Conservation (phyloP, 106 monocot genomes). For the Platanthera zijinensis region DNA sequence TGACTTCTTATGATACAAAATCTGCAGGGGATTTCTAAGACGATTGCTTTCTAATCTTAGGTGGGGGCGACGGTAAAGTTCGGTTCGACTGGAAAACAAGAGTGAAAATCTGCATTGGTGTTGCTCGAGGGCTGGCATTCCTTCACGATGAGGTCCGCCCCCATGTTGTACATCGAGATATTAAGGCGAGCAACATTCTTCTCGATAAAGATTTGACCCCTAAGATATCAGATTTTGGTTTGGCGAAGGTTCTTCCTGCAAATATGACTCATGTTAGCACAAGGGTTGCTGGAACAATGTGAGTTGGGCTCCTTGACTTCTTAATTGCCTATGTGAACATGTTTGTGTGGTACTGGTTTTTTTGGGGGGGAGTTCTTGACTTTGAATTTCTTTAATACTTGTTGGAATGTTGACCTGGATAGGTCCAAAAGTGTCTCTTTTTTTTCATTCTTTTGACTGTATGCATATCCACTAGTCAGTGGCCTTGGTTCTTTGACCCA, state of each 20-base stretch:
- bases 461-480: too few species aligned
- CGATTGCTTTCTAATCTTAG: constrained; percentile 4
- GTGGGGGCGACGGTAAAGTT: constrained; percentile 9
- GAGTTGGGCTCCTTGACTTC: neutral
- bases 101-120: constrained; percentile 27
- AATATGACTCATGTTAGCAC: constrained; percentile 35
- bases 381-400: too few species aligned
- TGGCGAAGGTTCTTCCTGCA: constrained; percentile 34
- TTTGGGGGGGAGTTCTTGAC: too few species aligned
- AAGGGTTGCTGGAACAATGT: constrained; percentile 38
- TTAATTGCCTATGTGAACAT: too few species aligned
- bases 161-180: constrained; percentile 39
- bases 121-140: constrained; percentile 41
- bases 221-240: constrained; percentile 46
- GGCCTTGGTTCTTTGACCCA: too few species aligned
- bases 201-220: constrained; percentile 37
- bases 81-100: constrained; percentile 24
- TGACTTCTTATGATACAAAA: neutral
- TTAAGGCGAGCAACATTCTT: constrained; percentile 44
- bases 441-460: too few species aligned
- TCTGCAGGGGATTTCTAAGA: neutral
- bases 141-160: constrained; percentile 29
- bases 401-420: too few species aligned
- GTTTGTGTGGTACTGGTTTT: too few species aligned
- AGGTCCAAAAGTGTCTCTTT: too few species aligned